These are phyloP conservation scores for Penicillium capsulatum DNA, from an alignment of 2,329 filamentous ascomycete species.

Conservation along the genomic window DNA sequence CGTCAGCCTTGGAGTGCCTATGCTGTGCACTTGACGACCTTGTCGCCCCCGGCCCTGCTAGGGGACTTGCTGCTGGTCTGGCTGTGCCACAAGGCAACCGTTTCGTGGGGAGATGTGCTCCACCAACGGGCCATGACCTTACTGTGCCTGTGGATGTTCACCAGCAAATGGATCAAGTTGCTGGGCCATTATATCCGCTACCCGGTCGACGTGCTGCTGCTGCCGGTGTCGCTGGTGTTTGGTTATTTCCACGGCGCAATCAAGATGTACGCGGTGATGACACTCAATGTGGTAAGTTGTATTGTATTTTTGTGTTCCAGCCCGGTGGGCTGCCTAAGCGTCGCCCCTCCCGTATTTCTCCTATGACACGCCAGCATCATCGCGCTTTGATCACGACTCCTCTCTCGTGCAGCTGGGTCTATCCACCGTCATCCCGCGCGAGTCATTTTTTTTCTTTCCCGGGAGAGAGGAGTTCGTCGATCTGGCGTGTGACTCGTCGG, in stretches of 20 bases:
- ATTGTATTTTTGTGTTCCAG: constrained; percentile 7
- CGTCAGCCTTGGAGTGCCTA: constrained; percentile 93
- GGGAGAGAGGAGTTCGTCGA: not conserved
- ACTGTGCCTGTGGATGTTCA: constrained; percentile 72
- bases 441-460: constrained; percentile 8
- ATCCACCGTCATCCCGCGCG: constrained; percentile 17
- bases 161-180: constrained; percentile 88
- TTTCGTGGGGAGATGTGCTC: constrained; percentile 53
- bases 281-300: constrained; percentile 71
- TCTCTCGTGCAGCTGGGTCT: constrained; percentile 20
- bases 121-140: constrained; percentile 56
- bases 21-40: constrained; percentile 84
- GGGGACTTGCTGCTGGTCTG: constrained; percentile 70
- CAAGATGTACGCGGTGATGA: constrained; percentile 82
- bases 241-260: constrained; percentile 90
- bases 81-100: constrained; percentile 65
- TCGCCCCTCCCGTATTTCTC: constrained; percentile 11
- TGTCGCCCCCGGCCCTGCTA: constrained; percentile 79
- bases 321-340: constrained; percentile 3
- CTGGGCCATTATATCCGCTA: constrained; percentile 80
- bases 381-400: constrained; percentile 25
- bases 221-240: constrained; percentile 83
- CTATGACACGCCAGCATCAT: constrained; percentile 20
- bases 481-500: not conserved
- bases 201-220: constrained; percentile 71